These are phyloP conservation scores for Pontederia crassipes DNA, from an alignment of 176 grass and related monocot genomes.

Conservation along the genomic window DNA sequence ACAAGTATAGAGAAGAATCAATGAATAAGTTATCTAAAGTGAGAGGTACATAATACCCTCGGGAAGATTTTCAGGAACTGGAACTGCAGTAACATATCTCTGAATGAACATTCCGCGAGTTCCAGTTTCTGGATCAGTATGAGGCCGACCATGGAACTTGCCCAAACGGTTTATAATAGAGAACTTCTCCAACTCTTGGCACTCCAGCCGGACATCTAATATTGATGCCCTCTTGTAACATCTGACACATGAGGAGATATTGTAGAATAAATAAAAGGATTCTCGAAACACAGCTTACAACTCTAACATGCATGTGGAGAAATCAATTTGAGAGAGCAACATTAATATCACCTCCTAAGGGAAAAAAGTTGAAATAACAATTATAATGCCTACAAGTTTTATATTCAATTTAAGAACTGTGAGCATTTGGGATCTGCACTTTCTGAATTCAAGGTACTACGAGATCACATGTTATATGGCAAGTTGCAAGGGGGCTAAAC, in stretches of 20 bases:
- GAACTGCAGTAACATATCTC: conserved; percentile 20
- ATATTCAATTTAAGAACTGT: no score
- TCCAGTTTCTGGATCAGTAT: conserved; percentile 8
- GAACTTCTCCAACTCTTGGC: conserved; percentile 35
- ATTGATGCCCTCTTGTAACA: conserved; percentile 22
- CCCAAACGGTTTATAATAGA: conserved; percentile 31
- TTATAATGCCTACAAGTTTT: no score
- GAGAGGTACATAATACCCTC: conserved; percentile 24
- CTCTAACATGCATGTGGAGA: no score
- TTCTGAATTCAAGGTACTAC: no score
- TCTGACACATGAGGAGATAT: conserved; percentile 1
- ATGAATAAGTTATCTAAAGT: conserved; percentile 29
- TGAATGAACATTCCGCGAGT: conserved; percentile 9
- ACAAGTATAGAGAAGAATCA: conserved; percentile 8
- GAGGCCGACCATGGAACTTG: conserved; percentile 29
- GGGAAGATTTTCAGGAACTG: conserved; percentile 18
- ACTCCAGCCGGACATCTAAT: conserved; percentile 28
- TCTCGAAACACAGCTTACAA: no score
- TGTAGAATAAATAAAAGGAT: no score
- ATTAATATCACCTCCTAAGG: no score
- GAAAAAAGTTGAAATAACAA: no score
- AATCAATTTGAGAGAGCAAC: no score
- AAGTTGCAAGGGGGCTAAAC: no score
- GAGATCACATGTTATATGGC: no score
- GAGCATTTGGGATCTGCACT: no score